These are phyloP conservation scores for Yarrowia bubula DNA, from an alignment of 805 yeast species.

Conservation along the genomic window DNA sequence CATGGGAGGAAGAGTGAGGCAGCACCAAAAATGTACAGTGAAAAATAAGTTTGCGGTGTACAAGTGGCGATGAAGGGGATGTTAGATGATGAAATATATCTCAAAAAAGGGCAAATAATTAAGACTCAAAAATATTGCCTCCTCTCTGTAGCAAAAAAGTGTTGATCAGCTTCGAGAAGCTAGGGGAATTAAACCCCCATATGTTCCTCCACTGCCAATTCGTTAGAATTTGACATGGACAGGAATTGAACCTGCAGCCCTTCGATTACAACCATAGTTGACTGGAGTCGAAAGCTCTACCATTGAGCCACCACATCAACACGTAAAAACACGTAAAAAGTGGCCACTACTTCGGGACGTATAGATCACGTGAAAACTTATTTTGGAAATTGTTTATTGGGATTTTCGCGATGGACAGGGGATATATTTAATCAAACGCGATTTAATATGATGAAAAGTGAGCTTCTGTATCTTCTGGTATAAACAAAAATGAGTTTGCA, in stretches of 20 bases:
- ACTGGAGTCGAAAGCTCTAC: constrained; percentile 78
- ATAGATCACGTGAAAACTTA: not conserved
- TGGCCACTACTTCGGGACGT: not conserved
- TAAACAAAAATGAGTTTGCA: too few species aligned
- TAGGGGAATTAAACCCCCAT: constrained; percentile 23
- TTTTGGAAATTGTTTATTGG: not conserved
- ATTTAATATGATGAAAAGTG: not conserved
- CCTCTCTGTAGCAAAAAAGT: not conserved
- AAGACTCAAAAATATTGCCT: not conserved
- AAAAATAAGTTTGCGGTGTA: too few species aligned
- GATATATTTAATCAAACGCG: not conserved
- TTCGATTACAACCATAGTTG: constrained; percentile 53
- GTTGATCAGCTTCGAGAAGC: constrained; percentile 27
- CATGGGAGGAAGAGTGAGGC: not conserved
- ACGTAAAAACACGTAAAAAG: not conserved
- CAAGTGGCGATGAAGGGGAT: too few species aligned
- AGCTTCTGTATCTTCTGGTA: not conserved
- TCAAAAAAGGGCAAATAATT: not conserved
- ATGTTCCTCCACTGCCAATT: constrained; percentile 24
- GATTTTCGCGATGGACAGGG: not conserved
- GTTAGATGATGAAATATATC: not conserved
- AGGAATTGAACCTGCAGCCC: constrained; percentile 88
- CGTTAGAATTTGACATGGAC: constrained; percentile 44
- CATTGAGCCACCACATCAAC: constrained; percentile 61
- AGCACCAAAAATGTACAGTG: not conserved